A percentile compares a stretch with the other conserved stretches of the same genome.
These are phyloP conservation scores for Boletellus deceptivus DNA, from an alignment of 1,284 basidiomycete species.

Conservation along the genomic window DNA sequence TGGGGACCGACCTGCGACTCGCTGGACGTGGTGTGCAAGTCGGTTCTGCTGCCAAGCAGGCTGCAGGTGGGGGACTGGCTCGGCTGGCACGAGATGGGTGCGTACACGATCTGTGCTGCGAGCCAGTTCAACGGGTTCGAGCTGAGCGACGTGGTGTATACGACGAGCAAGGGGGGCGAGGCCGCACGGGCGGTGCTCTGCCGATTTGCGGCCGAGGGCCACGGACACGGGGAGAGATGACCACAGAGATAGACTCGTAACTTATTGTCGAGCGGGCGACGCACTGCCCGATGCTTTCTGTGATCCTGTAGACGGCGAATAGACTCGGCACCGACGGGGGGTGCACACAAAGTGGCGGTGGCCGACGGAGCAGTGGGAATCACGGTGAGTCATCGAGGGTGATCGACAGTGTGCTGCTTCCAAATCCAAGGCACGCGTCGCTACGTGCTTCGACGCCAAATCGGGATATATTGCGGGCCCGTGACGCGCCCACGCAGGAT, in stretches of 20 bases:
- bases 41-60: slow-evolving; percentile 58
- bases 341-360: neutral
- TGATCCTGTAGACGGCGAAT: too few species aligned
- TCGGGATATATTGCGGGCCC: slow-evolving; percentile 26
- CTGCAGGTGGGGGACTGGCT: slow-evolving; percentile 89
- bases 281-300: too few species aligned
- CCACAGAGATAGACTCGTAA: slow-evolving; percentile 7
- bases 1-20: slow-evolving; percentile 89
- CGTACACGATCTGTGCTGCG: slow-evolving; percentile 90
- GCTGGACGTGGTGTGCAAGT: slow-evolving; percentile 77
- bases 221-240: slow-evolving; percentile 20
- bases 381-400: slow-evolving; percentile 32
- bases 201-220: slow-evolving; percentile 29
- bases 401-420: slow-evolving; percentile 34
- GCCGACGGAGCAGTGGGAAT: slow-evolving; percentile 16
- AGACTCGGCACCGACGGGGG: slow-evolving; percentile 24
- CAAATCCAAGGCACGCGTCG: slow-evolving; percentile 30
- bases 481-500: neutral
- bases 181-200: slow-evolving; percentile 39
- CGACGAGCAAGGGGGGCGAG: slow-evolving; percentile 46
- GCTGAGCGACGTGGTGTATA: slow-evolving; percentile 63
- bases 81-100: slow-evolving; percentile 89
- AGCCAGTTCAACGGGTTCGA: slow-evolving; percentile 87
- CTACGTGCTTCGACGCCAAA: slow-evolving; percentile 26
- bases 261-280: slow-evolving; percentile 1